Percentiles rank a stretch among this genome's conserved stretches.
phyloP scores from a whole-genome alignment of 371 early-diverging fungal species.

The Haplosporangium sp. region DNA sequence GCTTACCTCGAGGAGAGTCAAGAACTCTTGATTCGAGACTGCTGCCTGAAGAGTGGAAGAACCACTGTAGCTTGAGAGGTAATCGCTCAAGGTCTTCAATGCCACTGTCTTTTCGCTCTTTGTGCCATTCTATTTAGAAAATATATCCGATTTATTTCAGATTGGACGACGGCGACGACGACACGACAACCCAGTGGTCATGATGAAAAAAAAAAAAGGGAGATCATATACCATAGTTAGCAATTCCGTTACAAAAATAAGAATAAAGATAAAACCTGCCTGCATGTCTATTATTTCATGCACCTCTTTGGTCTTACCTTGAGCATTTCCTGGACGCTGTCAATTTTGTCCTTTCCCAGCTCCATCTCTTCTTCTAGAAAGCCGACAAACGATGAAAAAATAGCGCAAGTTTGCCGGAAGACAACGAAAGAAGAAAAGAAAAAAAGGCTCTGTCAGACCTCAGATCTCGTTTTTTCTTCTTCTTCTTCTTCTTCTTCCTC shows the following conservation, averaged over 20 bases:
- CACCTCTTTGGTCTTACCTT: too few species aligned
- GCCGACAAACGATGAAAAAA: slow-evolving; percentile 9
- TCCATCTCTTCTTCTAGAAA: slow-evolving; percentile 36
- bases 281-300: too few species aligned
- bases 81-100: slow-evolving; percentile 46
- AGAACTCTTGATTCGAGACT: slow-evolving; percentile 33
- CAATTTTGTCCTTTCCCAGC: slow-evolving; percentile 37
- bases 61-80: slow-evolving; percentile 28
- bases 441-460: slow-evolving; percentile 1
- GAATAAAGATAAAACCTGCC: too few species aligned
- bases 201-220: background rate
- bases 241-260: too few species aligned
- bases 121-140: slow-evolving; percentile 22
- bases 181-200: background rate
- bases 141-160: background rate
- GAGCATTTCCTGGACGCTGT: slow-evolving; percentile 28
- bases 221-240: too few species aligned
- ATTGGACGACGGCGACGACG: background rate
- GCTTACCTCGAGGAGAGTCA: slow-evolving; percentile 36
- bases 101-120: slow-evolving; percentile 19
- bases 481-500: slow-evolving; percentile 3
- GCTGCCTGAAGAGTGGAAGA: slow-evolving; percentile 30
- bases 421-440: slow-evolving; percentile 6
- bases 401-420: too few species aligned
- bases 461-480: slow-evolving; percentile 1